phyloP scores from a whole-genome alignment of 768 basidiomycete genomes.

The Candolleomyces eurysporus region DNA sequence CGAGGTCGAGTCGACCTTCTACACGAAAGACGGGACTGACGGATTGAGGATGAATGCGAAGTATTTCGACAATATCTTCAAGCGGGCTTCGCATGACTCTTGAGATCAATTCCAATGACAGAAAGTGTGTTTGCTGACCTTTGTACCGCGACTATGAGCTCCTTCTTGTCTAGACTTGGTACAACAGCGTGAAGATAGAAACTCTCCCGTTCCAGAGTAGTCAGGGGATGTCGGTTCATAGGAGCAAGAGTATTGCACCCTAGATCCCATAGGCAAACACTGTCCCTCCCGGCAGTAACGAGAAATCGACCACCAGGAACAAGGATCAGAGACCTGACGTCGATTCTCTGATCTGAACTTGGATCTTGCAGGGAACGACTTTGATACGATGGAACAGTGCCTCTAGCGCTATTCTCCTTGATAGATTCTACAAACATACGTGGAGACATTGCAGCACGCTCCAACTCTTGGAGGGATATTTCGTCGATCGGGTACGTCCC shows the following conservation, averaged over 20 bases:
- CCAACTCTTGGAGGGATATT: not conserved
- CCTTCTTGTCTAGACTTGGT: not conserved
- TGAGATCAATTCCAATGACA: not conserved
- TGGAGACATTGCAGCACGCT: not conserved
- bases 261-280: slow-evolving; percentile 10
- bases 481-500: too few relatives aligned
- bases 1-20: not conserved
- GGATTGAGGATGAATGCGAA: too few relatives aligned
- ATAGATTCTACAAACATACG: not conserved
- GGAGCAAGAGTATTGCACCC: not conserved
- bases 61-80: not conserved
- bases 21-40: too few relatives aligned
- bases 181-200: not conserved
- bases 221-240: not conserved
- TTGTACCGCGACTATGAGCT: not conserved
- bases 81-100: not conserved
- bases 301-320: slow-evolving; percentile 13
- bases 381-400: not conserved
- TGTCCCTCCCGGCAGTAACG: not conserved
- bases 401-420: not conserved
- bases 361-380: not conserved
- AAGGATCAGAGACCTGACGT: not conserved
- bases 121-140: not conserved
- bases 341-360: not conserved
- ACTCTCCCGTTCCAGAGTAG: not conserved